Percentiles rank a stretch among this genome's conserved stretches.
Evolutionary conservation across 768 basidiomycete genomes (phyloP).

Genomic region (Agaricus sinodeliciosus): DNA sequence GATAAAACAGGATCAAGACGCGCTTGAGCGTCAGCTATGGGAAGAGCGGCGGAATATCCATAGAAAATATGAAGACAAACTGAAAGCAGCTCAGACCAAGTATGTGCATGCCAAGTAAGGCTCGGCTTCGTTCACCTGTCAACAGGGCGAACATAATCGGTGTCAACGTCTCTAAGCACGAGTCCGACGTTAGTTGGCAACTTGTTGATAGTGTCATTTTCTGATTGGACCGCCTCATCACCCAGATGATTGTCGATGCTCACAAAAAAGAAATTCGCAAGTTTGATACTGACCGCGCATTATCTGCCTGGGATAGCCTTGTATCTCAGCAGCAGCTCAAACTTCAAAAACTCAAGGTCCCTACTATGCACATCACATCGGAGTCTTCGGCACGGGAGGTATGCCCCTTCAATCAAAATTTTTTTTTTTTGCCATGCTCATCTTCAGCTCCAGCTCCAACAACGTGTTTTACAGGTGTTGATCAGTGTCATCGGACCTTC

Average conservation of each 20-base stretch:
- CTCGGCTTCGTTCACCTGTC: constrained; percentile 6
- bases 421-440: background rate
- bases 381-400: constrained; percentile 52
- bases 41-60: constrained; percentile 58
- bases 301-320: constrained; percentile 76
- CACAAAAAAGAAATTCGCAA: constrained; percentile 58
- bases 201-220: background rate
- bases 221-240: background rate
- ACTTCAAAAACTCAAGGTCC: constrained; percentile 55
- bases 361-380: constrained; percentile 61
- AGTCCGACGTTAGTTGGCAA: constrained; percentile 46
- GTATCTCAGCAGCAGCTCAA: constrained; percentile 60
- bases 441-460: constrained; percentile 48
- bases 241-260: constrained; percentile 57
- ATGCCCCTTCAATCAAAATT: constrained; percentile 14
- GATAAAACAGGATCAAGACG: constrained; percentile 69
- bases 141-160: constrained; percentile 64
- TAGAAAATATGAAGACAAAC: constrained; percentile 62
- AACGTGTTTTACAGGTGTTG: constrained; percentile 61
- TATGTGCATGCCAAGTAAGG: constrained; percentile 23
- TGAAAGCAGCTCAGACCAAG: constrained; percentile 64
- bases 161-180: constrained; percentile 57
- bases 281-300: constrained; percentile 64
- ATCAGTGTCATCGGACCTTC: constrained; percentile 39
- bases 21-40: constrained; percentile 63